Evolutionary conservation across 768 basidiomycete species (phyloP).

Genomic region (Suillus luteus): DNA sequence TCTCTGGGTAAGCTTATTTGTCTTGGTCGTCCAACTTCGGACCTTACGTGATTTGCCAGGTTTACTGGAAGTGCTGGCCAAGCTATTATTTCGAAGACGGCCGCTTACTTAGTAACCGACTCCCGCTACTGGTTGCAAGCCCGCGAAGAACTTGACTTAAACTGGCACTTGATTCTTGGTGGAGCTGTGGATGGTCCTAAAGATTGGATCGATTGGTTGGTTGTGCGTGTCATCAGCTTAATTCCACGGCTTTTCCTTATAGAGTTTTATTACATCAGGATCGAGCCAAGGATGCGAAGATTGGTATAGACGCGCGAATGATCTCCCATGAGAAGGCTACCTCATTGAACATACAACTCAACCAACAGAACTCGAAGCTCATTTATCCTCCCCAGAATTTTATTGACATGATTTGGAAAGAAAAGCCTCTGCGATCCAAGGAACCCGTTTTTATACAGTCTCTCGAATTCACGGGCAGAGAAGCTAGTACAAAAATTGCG

Average conservation of each 20-base stretch:
- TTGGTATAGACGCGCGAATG: conserved; percentile 87
- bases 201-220: conserved; percentile 81
- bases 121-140: conserved; percentile 87
- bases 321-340: conserved; percentile 72
- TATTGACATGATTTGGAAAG: conserved; percentile 79
- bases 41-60: conserved; percentile 36
- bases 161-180: conserved; percentile 70
- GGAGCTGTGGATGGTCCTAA: conserved; percentile 55
- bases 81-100: conserved; percentile 64
- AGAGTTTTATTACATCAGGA: conserved; percentile 32
- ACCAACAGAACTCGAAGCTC: conserved; percentile 59
- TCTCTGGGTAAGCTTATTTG: conserved; percentile 61
- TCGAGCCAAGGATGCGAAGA: conserved; percentile 45
- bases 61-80: conserved; percentile 70
- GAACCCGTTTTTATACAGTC: conserved; percentile 68
- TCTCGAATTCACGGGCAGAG: conserved; percentile 67
- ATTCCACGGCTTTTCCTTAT: conserved; percentile 9
- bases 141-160: conserved; percentile 61
- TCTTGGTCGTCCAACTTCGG: conserved; percentile 30
- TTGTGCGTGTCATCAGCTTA: conserved; percentile 42
- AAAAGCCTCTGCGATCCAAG: conserved; percentile 69
- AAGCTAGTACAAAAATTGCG: conserved; percentile 69
- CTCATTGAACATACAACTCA: conserved; percentile 57
- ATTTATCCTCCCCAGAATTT: conserved; percentile 84
- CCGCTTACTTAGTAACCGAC: conserved; percentile 78